Conservation (phyloP, 768 basidiomycete species). For the Mycena metata region DNA sequence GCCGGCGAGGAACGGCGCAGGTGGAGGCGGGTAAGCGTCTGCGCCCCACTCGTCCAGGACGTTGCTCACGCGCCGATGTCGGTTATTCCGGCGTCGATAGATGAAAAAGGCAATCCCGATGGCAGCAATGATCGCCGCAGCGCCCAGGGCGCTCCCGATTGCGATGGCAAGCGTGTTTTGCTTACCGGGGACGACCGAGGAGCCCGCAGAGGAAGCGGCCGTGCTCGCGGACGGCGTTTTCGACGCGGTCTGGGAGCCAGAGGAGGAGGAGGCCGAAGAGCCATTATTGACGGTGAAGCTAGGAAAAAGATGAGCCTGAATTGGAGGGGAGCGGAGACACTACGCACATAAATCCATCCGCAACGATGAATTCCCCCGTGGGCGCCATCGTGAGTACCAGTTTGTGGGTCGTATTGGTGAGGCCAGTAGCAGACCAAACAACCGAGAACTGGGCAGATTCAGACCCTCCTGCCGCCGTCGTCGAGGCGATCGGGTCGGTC, state of each 20-base stretch:
- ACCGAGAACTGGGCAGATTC: slow-evolving; percentile 23
- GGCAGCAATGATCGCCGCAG: slow-evolving; percentile 20
- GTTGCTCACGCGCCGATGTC: not conserved
- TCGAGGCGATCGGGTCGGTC: slow-evolving; percentile 24
- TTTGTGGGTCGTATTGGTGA: slow-evolving; percentile 24
- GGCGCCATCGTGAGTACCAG: slow-evolving; percentile 13
- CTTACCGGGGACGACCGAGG: too few species aligned
- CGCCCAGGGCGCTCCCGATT: slow-evolving; percentile 16
- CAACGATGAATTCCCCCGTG: slow-evolving; percentile 7
- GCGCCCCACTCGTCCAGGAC: slow-evolving; percentile 25
- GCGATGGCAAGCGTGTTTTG: slow-evolving; percentile 15
- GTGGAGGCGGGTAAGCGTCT: slow-evolving; percentile 14
- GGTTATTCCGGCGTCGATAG: not conserved
- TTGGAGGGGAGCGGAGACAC: not conserved
- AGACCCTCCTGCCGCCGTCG: slow-evolving; percentile 9
- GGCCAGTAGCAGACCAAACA: slow-evolving; percentile 17
- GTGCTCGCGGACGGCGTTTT: not conserved
- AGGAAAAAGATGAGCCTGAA: not conserved
- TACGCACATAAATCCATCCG: slow-evolving; percentile 36
- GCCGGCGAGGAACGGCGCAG: slow-evolving; percentile 15
- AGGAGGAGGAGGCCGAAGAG: not conserved
- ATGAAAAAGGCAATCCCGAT: slow-evolving; percentile 34
- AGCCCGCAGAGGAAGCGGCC: not conserved
- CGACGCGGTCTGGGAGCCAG: not conserved
- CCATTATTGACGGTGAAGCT: slow-evolving; percentile 31